Conservation (phyloP, 2,329 filamentous ascomycete genomes). For the Xylaria sp. region DNA sequence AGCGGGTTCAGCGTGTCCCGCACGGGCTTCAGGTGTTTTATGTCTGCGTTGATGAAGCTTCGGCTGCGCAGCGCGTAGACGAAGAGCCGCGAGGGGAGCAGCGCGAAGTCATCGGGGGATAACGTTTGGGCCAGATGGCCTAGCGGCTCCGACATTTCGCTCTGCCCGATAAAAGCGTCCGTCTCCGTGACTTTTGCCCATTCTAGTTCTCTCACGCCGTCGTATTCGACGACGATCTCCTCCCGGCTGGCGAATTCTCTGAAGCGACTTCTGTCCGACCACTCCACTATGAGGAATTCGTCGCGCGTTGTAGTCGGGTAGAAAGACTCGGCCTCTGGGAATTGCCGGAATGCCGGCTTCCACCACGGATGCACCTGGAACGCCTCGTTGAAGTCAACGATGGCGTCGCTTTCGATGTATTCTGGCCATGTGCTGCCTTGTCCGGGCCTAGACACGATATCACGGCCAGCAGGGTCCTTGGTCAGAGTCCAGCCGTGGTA, state of each 20-base stretch:
- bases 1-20: slow-evolving; percentile 35
- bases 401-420: slow-evolving; percentile 37
- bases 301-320: slow-evolving; percentile 31
- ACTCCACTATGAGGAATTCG: slow-evolving; percentile 37
- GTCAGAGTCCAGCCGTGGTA: slow-evolving; percentile 38
- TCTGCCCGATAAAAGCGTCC: slow-evolving; percentile 32
- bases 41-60: slow-evolving; percentile 38
- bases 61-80: slow-evolving; percentile 38
- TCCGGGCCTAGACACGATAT: slow-evolving; percentile 32
- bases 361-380: slow-evolving; percentile 37
- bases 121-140: slow-evolving; percentile 28
- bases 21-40: slow-evolving; percentile 30
- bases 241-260: slow-evolving; percentile 22
- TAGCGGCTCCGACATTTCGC: slow-evolving; percentile 17
- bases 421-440: slow-evolving; percentile 35
- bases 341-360: slow-evolving; percentile 38
- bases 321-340: slow-evolving; percentile 34
- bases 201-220: slow-evolving; percentile 35
- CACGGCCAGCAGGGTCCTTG: slow-evolving; percentile 34
- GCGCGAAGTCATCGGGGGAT: slow-evolving; percentile 32
- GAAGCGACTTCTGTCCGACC: slow-evolving; percentile 35
- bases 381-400: slow-evolving; percentile 39
- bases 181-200: slow-evolving; percentile 33
- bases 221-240: slow-evolving; percentile 37
- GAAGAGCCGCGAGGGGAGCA: slow-evolving; percentile 37